Base-by-base conservation (phyloP, 139 green algal genomes). In the Coccomyxa sp. region DNA sequence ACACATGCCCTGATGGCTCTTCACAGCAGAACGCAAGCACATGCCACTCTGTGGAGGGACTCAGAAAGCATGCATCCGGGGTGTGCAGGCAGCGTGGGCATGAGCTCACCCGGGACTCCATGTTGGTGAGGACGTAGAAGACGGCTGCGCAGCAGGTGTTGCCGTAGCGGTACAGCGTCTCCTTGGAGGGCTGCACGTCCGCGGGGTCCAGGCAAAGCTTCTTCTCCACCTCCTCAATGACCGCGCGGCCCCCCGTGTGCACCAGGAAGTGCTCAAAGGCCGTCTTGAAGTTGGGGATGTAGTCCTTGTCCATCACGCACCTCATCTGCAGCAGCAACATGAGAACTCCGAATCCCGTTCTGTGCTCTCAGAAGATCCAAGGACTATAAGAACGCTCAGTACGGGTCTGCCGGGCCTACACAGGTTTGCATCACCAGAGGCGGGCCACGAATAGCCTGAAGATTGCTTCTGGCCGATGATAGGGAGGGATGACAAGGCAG, bases 191-290 rank as follows among this genome's bases (percentile, higher is more conserved):
- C 77, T 88, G 78, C 73, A 87, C 81, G 35, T 91, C 74, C 8
- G 40, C 8, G 34, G 72, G 36, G 22, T 74, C 58, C 39, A 95
- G 86, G 29, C 82, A 73, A 58, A 95, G 86, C 83, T 95, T 91
- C 79, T 93, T 92, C 55, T 86, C 82, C 8, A 95, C 74, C 27
- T 88, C 90, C 76, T 95, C 91, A 54, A 95, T 90, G n/a, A 95
- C 91, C 35, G 74, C 91, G 1, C 90, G 81, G 3, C 91, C 91
- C 39, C 90, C 89, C 75, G 37, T 22, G 22, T 78, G 95, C 80
- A 98, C 98, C 90, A 95, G 98, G 79, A 98, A 94, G 85, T 98
- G 94, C 81, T 98, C 90, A 79, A 98, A 98, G 2, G 95, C 95
- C 6, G 94, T 89, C 84, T 95, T 96, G 88, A 98, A 98, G 89